phyloP scores from a whole-genome alignment of 768 basidiomycete species.

The Coprinopsis cinerea region DNA sequence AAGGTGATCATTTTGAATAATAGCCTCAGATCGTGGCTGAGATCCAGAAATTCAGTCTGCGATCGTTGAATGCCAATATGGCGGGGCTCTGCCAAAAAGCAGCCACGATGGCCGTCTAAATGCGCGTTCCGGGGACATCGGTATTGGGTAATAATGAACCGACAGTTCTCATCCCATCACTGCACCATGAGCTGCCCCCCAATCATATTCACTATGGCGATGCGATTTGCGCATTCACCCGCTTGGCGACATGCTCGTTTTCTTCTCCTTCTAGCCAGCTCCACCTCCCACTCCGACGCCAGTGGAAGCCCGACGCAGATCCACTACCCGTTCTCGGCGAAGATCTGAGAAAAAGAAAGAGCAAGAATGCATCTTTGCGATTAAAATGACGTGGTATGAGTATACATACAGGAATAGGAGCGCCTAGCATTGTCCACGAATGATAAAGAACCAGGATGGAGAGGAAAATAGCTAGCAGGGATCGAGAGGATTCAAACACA shows the following conservation, averaged over 20 bases:
- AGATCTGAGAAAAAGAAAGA: slow-evolving; percentile 8
- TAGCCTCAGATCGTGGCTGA: slow-evolving; percentile 15
- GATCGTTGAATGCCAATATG: slow-evolving; percentile 16
- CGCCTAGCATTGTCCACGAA: neutral
- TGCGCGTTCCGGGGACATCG: slow-evolving; percentile 16
- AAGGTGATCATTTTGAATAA: slow-evolving; percentile 14
- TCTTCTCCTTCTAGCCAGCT: neutral
- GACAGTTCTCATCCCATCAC: slow-evolving; percentile 7
- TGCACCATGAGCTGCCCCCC: neutral
- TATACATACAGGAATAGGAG: slow-evolving; percentile 2
- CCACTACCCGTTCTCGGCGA: neutral
- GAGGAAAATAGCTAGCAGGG: too few relatives aligned
- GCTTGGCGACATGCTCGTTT: neutral
- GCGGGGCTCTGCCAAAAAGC: slow-evolving; percentile 5
- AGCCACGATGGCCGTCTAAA: slow-evolving; percentile 6
- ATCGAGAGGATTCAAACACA: too few relatives aligned
- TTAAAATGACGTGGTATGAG: slow-evolving; percentile 8
- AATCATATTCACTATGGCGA: neutral
- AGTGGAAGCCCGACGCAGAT: neutral
- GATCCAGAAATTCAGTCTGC: slow-evolving; percentile 17
- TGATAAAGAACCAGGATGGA: neutral
- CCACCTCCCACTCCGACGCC: neutral
- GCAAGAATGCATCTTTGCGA: neutral
- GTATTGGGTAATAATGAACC: slow-evolving; percentile 8
- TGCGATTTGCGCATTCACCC: neutral